Percentiles rank a stretch among this genome's conserved stretches.
phyloP scores from a whole-genome alignment of 2,329 filamentous ascomycete species.

The Fusarium penzigii region DNA sequence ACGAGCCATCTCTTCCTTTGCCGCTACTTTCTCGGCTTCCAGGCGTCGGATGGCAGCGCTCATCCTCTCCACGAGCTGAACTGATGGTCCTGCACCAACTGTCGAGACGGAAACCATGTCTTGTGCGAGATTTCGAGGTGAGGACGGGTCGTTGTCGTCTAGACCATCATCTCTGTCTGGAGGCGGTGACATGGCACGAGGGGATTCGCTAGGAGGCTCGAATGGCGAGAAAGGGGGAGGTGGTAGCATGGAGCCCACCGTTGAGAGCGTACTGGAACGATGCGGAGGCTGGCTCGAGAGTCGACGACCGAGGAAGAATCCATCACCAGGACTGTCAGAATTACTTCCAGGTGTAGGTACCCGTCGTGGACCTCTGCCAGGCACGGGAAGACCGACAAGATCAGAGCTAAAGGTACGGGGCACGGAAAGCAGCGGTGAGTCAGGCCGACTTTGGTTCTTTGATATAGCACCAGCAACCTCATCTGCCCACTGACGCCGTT shows the following conservation, averaged over 20 bases:
- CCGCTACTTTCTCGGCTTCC: slow-evolving; percentile 87
- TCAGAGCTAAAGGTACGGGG: slow-evolving; percentile 58
- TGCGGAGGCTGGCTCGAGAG: slow-evolving; percentile 50
- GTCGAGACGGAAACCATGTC: slow-evolving; percentile 90
- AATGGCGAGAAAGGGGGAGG: slow-evolving; percentile 49
- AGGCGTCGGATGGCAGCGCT: slow-evolving; percentile 87
- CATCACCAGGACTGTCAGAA: slow-evolving; percentile 41
- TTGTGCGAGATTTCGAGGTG: slow-evolving; percentile 70
- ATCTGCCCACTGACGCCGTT: slow-evolving; percentile 54
- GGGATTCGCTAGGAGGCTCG: slow-evolving; percentile 40
- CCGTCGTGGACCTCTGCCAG: slow-evolving; percentile 35
- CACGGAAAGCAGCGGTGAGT: slow-evolving; percentile 54
- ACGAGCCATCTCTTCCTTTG: slow-evolving; percentile 80
- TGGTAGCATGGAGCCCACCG: slow-evolving; percentile 37
- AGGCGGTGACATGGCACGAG: slow-evolving; percentile 40
- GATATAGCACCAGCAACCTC: slow-evolving; percentile 45
- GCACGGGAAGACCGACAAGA: slow-evolving; percentile 47
- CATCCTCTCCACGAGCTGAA: slow-evolving; percentile 96
- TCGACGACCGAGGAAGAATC: slow-evolving; percentile 45
- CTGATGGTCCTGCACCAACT: slow-evolving; percentile 84
- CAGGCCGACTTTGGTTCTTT: slow-evolving; percentile 52
- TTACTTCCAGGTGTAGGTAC: slow-evolving; percentile 50
- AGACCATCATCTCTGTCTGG: slow-evolving; percentile 55
- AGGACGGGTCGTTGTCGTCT: slow-evolving; percentile 49
- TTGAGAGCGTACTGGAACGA: slow-evolving; percentile 43